Conservation (phyloP, 2,329 filamentous ascomycete genomes). For the Chalara sp. region DNA sequence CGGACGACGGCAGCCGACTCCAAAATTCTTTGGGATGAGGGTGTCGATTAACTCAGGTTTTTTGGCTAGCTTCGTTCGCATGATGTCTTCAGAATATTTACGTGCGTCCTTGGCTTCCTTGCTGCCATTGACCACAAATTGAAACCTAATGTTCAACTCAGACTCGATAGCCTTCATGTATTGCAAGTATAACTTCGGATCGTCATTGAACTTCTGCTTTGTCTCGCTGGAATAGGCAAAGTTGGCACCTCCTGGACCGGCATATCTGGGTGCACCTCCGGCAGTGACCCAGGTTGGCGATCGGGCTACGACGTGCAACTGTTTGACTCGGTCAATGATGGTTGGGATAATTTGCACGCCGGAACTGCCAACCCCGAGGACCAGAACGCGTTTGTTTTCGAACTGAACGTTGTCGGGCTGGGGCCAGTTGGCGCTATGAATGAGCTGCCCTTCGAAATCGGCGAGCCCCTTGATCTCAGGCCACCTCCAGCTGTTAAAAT, state of each 20-base stretch:
- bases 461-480: slow-evolving; percentile 45
- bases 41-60: background rate
- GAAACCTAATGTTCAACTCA: background rate
- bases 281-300: slow-evolving; percentile 47
- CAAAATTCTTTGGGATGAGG: background rate
- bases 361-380: slow-evolving; percentile 49
- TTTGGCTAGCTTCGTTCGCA: background rate
- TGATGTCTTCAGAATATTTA: background rate
- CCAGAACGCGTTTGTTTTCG: slow-evolving; percentile 44
- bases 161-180: slow-evolving; percentile 8
- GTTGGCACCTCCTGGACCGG: slow-evolving; percentile 14
- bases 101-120: too few relatives aligned
- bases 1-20: background rate
- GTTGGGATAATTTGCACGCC: slow-evolving; percentile 46
- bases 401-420: slow-evolving; percentile 40
- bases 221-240: slow-evolving; percentile 13
- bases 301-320: slow-evolving; percentile 48
- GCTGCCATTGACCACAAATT: too few relatives aligned
- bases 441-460: slow-evolving; percentile 42
- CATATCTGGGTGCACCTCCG: slow-evolving; percentile 20
- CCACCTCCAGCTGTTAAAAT: slow-evolving; percentile 40
- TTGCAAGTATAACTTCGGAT: slow-evolving; percentile 14
- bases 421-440: slow-evolving; percentile 49
- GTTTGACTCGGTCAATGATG: slow-evolving; percentile 39
- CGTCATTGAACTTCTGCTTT: slow-evolving; percentile 14